Conservation (phyloP, 805 yeast species). For the Teunomyces panamensis region DNA sequence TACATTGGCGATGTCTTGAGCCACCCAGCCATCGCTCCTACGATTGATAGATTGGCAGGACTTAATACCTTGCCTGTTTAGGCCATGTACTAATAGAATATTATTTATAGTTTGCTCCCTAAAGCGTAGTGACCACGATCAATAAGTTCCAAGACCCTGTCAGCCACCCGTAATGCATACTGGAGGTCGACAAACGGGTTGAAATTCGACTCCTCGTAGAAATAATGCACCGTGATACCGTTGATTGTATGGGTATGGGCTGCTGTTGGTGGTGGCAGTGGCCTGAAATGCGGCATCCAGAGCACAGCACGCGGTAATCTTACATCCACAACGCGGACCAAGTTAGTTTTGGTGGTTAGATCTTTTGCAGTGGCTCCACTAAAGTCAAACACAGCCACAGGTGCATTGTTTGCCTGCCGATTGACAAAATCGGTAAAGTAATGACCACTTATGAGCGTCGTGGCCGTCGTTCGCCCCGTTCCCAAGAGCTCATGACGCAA, state of each 20-base stretch:
- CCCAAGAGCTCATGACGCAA: constrained; percentile 7
- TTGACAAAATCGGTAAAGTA: neutral
- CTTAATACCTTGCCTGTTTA: constrained; percentile 40
- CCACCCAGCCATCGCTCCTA: constrained; percentile 80
- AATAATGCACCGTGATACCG: neutral
- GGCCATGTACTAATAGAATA: neutral
- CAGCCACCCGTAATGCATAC: constrained; percentile 13
- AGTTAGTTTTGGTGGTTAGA: constrained; percentile 4
- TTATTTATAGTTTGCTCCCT: neutral
- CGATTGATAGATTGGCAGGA: constrained; percentile 42
- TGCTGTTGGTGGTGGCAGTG: constrained; percentile 1
- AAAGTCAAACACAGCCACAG: constrained; percentile 4
- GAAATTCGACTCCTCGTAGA: constrained; percentile 5
- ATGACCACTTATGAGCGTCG: neutral
- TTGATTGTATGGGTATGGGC: neutral
- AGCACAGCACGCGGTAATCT: constrained; percentile 7
- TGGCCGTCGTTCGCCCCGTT: constrained; percentile 4
- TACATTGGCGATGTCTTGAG: constrained; percentile 81
- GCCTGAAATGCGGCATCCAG: constrained; percentile 19
- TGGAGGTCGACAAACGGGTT: constrained; percentile 13
- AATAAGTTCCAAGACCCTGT: constrained; percentile 5
- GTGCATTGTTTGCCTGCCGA: neutral
- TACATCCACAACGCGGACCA: neutral
- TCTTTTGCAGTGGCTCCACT: neutral
- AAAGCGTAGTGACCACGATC: constrained; percentile 1